Conservation (phyloP, 345 rosid genomes). For the Citrus trifoliata region DNA sequence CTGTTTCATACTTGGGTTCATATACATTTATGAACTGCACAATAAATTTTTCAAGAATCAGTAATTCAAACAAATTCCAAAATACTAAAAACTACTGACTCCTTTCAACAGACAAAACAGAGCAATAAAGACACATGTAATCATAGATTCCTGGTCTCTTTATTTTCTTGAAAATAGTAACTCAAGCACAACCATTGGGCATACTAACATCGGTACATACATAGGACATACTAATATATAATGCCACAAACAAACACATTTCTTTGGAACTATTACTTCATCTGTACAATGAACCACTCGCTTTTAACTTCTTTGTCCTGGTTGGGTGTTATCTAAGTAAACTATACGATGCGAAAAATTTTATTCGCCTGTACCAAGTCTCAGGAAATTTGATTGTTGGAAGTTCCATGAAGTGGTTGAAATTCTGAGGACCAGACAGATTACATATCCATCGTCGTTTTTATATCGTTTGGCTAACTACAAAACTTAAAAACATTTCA, state of each 20-base stretch:
- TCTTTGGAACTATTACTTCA: neutral
- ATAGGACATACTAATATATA: neutral
- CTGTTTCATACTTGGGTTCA: slow-evolving; percentile 80
- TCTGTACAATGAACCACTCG: neutral
- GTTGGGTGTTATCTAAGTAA: neutral
- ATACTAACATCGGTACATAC: neutral
- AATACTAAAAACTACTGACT: neutral
- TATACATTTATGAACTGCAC: slow-evolving; percentile 88
- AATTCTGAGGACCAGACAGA: neutral
- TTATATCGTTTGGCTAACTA: neutral
- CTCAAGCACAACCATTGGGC: neutral
- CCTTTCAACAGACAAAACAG: neutral
- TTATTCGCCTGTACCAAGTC: neutral
- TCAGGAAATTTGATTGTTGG: neutral
- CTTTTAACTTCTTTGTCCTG: neutral
- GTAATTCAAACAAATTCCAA: slow-evolving; percentile 2
- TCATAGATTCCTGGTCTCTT: neutral
- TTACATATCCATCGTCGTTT: neutral
- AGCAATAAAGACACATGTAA: neutral
- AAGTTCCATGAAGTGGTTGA: neutral
- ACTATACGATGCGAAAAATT: no score
- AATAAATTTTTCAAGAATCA: slow-evolving; percentile 10
- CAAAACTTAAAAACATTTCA: neutral
- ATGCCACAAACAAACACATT: neutral
- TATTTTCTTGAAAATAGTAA: slow-evolving; percentile 4